phyloP scores from a whole-genome alignment of 2,329 filamentous ascomycete genomes.

The Tympanopsis confertula region DNA sequence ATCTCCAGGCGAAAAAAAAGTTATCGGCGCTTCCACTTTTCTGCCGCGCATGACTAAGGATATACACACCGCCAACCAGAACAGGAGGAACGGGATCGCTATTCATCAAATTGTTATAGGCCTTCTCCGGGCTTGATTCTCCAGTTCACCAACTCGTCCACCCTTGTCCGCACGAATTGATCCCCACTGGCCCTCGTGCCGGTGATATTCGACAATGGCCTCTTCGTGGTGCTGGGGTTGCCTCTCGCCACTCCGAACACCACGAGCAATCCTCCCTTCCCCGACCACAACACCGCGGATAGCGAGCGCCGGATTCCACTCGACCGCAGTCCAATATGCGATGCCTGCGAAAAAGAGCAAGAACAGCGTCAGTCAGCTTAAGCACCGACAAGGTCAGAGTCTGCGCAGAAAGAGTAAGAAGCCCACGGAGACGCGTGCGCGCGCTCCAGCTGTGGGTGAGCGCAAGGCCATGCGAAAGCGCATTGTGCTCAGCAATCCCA shows the following conservation, averaged over 20 bases:
- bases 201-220: not conserved
- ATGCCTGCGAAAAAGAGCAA: not conserved
- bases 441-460: slow-evolving; percentile 40
- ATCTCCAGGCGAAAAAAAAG: no score
- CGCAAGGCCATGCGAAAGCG: slow-evolving; percentile 53
- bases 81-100: no score
- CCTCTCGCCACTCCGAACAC: not conserved
- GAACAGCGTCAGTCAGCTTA: not conserved
- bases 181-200: not conserved
- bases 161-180: no score
- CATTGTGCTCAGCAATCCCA: slow-evolving; percentile 61
- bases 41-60: no score
- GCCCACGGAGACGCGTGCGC: slow-evolving; percentile 8
- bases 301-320: not conserved
- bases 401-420: not conserved
- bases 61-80: no score
- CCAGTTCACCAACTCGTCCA: no score
- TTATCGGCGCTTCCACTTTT: no score
- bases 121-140: no score
- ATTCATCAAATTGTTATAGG: no score
- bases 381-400: not conserved
- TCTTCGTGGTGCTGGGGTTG: not conserved
- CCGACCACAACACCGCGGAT: not conserved
- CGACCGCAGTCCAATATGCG: not conserved
- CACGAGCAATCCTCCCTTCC: not conserved